Evolutionary conservation across 2,329 filamentous ascomycete genomes (phyloP).

Genomic region (Verticillium tricorpus): DNA sequence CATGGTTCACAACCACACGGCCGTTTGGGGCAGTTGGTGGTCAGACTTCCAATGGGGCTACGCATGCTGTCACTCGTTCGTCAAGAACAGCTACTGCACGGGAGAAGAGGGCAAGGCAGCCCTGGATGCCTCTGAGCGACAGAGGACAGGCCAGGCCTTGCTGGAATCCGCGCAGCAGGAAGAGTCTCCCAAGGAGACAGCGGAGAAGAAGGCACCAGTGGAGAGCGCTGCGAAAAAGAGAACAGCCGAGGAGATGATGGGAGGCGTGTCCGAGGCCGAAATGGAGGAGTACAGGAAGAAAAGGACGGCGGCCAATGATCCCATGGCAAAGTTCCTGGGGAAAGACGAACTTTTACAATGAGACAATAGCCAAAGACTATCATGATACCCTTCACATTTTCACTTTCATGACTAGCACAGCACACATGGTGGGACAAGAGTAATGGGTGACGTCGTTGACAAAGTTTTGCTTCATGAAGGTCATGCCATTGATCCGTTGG

Average conservation of each 20-base stretch:
- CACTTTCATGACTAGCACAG: not conserved
- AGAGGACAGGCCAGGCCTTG: slow-evolving; percentile 42
- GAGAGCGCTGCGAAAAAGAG: slow-evolving; percentile 56
- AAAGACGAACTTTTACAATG: slow-evolving; percentile 60
- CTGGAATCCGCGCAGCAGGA: slow-evolving; percentile 20
- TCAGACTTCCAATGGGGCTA: slow-evolving; percentile 93
- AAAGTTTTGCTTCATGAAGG: slow-evolving; percentile 16
- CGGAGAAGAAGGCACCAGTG: slow-evolving; percentile 23
- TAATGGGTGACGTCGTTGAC: not conserved
- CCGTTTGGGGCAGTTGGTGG: slow-evolving; percentile 98
- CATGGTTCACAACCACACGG: slow-evolving; percentile 82
- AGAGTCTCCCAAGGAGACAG: slow-evolving; percentile 22
- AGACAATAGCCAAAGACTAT: not conserved
- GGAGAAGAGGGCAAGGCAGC: slow-evolving; percentile 82
- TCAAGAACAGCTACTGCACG: slow-evolving; percentile 97
- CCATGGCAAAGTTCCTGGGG: slow-evolving; percentile 78
- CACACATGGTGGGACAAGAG: not conserved
- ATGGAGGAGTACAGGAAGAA: slow-evolving; percentile 82
- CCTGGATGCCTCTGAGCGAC: slow-evolving; percentile 69
- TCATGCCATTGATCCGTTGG: slow-evolving; percentile 43
- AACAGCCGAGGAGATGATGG: slow-evolving; percentile 72
- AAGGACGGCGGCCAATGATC: slow-evolving; percentile 69
- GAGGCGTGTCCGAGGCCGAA: slow-evolving; percentile 75
- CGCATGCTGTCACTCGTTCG: slow-evolving; percentile 84
- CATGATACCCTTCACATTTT: slow-evolving; percentile 13